Percentiles rank a stretch among this genome's conserved stretches.
phyloP scores from a whole-genome alignment of 2,329 filamentous ascomycete genomes.

The Pseudogymnoascus sp. region DNA sequence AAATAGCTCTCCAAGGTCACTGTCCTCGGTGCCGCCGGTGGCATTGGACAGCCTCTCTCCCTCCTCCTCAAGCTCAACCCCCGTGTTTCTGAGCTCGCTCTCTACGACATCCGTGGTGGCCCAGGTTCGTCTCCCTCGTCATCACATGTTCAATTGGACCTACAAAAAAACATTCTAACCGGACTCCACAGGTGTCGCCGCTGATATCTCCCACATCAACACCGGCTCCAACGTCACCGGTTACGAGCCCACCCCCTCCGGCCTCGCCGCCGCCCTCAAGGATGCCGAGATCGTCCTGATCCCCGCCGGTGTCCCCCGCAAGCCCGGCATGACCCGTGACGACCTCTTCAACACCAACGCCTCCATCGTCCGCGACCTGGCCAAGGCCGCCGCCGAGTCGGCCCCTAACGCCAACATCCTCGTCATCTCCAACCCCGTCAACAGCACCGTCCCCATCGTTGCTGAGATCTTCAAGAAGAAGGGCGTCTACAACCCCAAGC shows the following conservation, averaged over 20 bases:
- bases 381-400: conserved; percentile 85
- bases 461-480: conserved; percentile 93
- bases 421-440: conserved; percentile 98
- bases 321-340: conserved; percentile 98
- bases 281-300: conserved; percentile 92
- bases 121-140: conserved; percentile 58
- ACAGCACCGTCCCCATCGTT: conserved; percentile 97
- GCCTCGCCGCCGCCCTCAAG: conserved; percentile 72
- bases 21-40: conserved; percentile 92
- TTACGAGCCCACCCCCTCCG: conserved; percentile 69
- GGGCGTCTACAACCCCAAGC: conserved; percentile 98
- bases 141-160: background rate
- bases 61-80: conserved; percentile 99
- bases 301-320: conserved; percentile 91
- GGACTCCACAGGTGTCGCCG: conserved; percentile 70
- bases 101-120: conserved; percentile 94
- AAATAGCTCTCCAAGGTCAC: conserved; percentile 88
- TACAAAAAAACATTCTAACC: conserved; percentile 20
- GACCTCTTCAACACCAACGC: conserved; percentile 99
- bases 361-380: conserved; percentile 96
- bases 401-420: conserved; percentile 90
- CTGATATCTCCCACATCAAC: conserved; percentile 98
- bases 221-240: conserved; percentile 92
- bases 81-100: conserved; percentile 82
- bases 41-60: conserved; percentile 96